These are phyloP conservation scores for Leccinum arenicola DNA, from an alignment of 768 basidiomycete genomes.

Conservation along the genomic window DNA sequence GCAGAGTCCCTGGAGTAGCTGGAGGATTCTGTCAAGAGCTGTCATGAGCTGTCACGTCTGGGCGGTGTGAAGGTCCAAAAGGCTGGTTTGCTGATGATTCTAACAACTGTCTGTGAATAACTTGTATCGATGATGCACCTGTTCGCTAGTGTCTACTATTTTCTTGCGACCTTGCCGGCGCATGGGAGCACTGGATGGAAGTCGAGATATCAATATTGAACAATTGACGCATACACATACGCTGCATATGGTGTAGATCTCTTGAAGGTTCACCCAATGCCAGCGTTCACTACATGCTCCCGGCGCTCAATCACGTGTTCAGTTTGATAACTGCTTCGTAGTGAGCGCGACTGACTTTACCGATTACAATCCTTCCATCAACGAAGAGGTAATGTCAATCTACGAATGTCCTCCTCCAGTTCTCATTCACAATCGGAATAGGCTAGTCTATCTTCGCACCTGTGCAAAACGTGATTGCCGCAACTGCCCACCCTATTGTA, in stretches of 20 bases:
- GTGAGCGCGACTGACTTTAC: constrained; percentile 3
- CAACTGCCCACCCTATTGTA: constrained; percentile 28
- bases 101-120: neutral
- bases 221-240: constrained; percentile 8
- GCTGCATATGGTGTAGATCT: constrained; percentile 7
- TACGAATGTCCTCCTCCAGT: neutral
- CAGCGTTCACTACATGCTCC: neutral
- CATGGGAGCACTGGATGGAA: constrained; percentile 4
- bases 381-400: constrained; percentile 1
- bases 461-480: constrained; percentile 10
- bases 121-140: neutral
- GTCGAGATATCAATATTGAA: constrained; percentile 5
- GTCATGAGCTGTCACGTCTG: no score
- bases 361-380: constrained; percentile 1
- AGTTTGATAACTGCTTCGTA: constrained; percentile 13
- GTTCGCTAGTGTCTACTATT: neutral
- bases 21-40: no score
- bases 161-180: constrained; percentile 5
- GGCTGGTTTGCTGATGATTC: no score
- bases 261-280: constrained; percentile 7
- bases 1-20: no score
- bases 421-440: neutral
- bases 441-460: neutral
- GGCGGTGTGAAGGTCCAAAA: no score
- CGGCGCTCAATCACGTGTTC: neutral